phyloP scores from a whole-genome alignment of 2,329 filamentous ascomycete genomes.

The Pseudodiploospora longispora region DNA sequence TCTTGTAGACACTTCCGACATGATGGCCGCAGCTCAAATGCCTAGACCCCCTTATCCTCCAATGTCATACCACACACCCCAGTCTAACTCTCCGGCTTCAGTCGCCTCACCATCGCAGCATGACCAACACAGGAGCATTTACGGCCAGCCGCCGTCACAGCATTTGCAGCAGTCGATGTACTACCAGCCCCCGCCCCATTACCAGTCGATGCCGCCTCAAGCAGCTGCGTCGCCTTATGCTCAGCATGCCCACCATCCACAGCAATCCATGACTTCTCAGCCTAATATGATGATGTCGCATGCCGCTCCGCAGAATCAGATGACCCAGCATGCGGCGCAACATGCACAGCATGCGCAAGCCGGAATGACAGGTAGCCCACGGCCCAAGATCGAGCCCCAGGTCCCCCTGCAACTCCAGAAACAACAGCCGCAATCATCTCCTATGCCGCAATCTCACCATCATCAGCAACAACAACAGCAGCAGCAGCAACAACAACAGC shows the following conservation, averaged over 20 bases:
- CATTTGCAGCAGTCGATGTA: slow-evolving; percentile 79
- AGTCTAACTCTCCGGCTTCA: slow-evolving; percentile 89
- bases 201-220: slow-evolving; percentile 60
- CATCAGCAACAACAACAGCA: slow-evolving; percentile 32
- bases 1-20: slow-evolving; percentile 49
- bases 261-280: slow-evolving; percentile 55
- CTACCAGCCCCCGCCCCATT: slow-evolving; percentile 53
- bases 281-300: slow-evolving; percentile 62
- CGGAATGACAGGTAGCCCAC: slow-evolving; percentile 52
- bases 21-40: slow-evolving; percentile 60
- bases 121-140: slow-evolving; percentile 83
- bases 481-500: slow-evolving; percentile 40
- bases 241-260: slow-evolving; percentile 44
- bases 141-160: slow-evolving; percentile 70
- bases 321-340: slow-evolving; percentile 51
- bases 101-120: slow-evolving; percentile 84
- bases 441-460: slow-evolving; percentile 30
- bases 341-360: slow-evolving; percentile 43
- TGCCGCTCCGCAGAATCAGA: slow-evolving; percentile 46
- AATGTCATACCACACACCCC: slow-evolving; percentile 85
- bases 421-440: slow-evolving; percentile 32
- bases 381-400: slow-evolving; percentile 56
- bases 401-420: slow-evolving; percentile 56
- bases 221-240: slow-evolving; percentile 51
- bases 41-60: slow-evolving; percentile 77